Evolutionary conservation across 139 green algal species (phyloP).

Genomic region (Pleodorina starrii): DNA sequence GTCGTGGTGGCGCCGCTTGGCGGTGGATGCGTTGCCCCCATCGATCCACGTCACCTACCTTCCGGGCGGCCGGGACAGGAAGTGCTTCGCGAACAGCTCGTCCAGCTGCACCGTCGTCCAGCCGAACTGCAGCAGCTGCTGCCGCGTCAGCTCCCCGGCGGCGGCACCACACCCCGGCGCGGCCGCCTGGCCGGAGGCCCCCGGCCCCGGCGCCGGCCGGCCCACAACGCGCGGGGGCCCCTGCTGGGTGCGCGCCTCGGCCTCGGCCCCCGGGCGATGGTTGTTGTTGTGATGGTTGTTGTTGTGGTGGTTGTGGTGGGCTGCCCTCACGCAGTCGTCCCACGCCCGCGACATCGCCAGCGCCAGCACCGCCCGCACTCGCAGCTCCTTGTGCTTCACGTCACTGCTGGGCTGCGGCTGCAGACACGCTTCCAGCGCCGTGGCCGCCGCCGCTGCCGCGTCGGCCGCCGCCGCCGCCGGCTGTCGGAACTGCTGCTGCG

Average conservation of each 20-base stretch:
- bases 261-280: background rate
- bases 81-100: background rate
- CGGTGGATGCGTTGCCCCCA: no score
- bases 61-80: background rate
- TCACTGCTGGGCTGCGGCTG: background rate
- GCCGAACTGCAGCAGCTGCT: background rate
- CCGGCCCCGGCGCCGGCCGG: no score
- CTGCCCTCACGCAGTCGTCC: background rate
- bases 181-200: no score
- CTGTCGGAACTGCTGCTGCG: no score
- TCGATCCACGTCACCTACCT: background rate
- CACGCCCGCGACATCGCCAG: background rate
- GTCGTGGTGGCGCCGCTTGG: no score
- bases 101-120: constrained; percentile 12
- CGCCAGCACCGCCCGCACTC: constrained; percentile 1
- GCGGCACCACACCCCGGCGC: no score
- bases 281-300: background rate
- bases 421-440: background rate
- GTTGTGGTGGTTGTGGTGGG: background rate
- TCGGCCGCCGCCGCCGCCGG: background rate
- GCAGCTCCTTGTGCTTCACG: background rate
- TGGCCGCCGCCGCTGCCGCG: background rate
- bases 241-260: background rate
- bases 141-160: background rate
- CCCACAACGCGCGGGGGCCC: background rate